Evolutionary conservation across 257 asterid genomes (phyloP), one percentile per base, ranked within the genome.

Genomic region (Vinca minor): DNA sequence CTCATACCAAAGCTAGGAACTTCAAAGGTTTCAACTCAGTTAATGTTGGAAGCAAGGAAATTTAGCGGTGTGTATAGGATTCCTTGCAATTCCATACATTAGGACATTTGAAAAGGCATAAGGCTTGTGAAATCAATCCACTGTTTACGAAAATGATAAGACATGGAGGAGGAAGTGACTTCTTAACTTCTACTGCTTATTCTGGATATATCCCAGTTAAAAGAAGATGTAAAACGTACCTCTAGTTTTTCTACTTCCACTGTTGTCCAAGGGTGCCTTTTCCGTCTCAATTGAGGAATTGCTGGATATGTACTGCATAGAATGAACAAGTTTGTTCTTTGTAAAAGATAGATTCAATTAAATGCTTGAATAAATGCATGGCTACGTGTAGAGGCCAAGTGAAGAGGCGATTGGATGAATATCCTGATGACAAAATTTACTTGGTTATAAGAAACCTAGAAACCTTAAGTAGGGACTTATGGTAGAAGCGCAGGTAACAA

Each of bases 211-310:
- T 8, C 29, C 49, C 20, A 53, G 4, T 2, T 11, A 42, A 42
- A 13, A 13, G 18, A 13, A 2, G 14, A 38, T 38, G 42, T 11
- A 20, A 8, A 53, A 65, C 10, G 56, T 73, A 88, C 96, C 96
- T 79, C 73, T 45, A 88, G 57, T 67, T 36, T 76, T 25, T 86
- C 80, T 76, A 81, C 95, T 75, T 88, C 95, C 71, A 5, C 72
- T 42, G 60, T 73, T 26, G 90, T 84, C 93, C 96, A 86, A 6
- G 64, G 80, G 59, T 66, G n/a, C 66, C 61, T 70, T 71, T 62
- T 77, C 74, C 84, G 74, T 71, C 81, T 84, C 72, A 21, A 5
- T 42, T 39, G 77, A 72, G 77, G 77, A 71, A 59, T 44, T 62
- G 76, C 74, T 20, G 76, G 80, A 49, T 32, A 45, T 31, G 71